phyloP scores from a whole-genome alignment of 2,329 filamentous ascomycete species.

The Colletotrichum magnum region DNA sequence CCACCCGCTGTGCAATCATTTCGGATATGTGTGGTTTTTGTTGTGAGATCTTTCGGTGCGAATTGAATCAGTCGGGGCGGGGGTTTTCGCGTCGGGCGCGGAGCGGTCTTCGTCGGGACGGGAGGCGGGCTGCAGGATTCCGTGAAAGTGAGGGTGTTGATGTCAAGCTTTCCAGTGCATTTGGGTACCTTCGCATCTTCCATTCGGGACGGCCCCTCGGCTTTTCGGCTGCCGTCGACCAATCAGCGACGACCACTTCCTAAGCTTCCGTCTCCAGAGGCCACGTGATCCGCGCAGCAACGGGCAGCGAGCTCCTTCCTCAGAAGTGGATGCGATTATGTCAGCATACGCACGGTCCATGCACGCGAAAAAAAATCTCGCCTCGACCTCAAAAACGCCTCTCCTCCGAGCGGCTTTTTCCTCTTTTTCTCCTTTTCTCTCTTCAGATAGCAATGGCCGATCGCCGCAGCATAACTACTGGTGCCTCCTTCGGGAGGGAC shows the following conservation, averaged over 20 bases:
- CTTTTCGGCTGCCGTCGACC: constrained; percentile 60
- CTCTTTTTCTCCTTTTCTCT: constrained; percentile 32
- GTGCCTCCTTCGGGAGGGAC: constrained; percentile 13
- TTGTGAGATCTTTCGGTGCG: neutral
- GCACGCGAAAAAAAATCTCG: constrained; percentile 25
- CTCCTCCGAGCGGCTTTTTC: neutral
- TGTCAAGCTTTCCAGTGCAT: constrained; percentile 33
- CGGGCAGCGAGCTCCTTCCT: constrained; percentile 1
- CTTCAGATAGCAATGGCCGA: constrained; percentile 41
- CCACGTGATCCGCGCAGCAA: constrained; percentile 26
- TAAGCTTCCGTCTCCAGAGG: constrained; percentile 46
- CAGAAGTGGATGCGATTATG: too few species aligned
- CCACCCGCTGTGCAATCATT: constrained; percentile 72
- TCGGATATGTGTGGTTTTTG: constrained; percentile 43
- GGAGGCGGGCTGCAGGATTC: constrained; percentile 12
- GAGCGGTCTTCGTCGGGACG: constrained; percentile 31
- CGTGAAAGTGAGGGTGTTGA: constrained; percentile 31
- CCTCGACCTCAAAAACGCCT: constrained; percentile 26
- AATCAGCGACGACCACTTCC: constrained; percentile 56
- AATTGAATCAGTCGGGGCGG: neutral
- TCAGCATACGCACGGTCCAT: constrained; percentile 30
- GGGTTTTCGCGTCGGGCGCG: neutral
- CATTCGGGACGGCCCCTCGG: constrained; percentile 46
- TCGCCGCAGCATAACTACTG: constrained; percentile 42
- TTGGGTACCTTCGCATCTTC: constrained; percentile 12